Conservation (phyloP, 2,329 filamentous ascomycete species). For the Sphaceloma murrayae region DNA sequence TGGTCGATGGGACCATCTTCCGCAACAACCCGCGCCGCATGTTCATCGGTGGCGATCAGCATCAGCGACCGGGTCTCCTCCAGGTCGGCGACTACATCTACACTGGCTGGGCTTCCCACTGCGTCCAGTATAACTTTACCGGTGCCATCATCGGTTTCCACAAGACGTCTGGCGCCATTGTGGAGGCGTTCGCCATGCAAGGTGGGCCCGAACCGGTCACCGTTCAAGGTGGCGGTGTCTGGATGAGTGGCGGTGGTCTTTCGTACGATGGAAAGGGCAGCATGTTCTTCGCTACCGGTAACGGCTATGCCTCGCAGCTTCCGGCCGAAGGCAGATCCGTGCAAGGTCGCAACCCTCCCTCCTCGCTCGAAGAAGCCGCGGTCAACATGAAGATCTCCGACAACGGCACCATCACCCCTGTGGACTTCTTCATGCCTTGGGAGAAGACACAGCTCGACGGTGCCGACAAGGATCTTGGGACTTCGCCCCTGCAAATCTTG, state of each 20-base stretch:
- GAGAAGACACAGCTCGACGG: conserved; percentile 43
- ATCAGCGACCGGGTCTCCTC: conserved; percentile 40
- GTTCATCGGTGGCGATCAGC: conserved; percentile 42
- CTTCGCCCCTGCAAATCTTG: conserved; percentile 37
- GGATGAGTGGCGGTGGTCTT: conserved; percentile 43
- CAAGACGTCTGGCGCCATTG: conserved; percentile 36
- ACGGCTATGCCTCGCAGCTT: conserved; percentile 42
- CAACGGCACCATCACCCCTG: conserved; percentile 36
- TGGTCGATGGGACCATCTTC: conserved; percentile 36
- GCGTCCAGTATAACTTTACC: conserved; percentile 44
- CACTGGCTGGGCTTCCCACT: conserved; percentile 43
- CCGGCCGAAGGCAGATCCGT: conserved; percentile 31
- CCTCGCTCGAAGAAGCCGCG: conserved; percentile 41
- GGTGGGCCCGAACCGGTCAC: conserved; percentile 34
- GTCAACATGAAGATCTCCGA: conserved; percentile 40
- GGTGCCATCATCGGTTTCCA: conserved; percentile 43
- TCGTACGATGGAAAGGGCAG: conserved; percentile 39
- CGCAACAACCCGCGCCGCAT: conserved; percentile 39
- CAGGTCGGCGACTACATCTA: conserved; percentile 41
- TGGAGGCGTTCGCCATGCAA: conserved; percentile 38
- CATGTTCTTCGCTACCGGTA: conserved; percentile 42
- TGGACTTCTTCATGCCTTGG: conserved; percentile 45
- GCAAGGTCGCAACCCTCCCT: conserved; percentile 37
- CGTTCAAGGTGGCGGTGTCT: conserved; percentile 37
- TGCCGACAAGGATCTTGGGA: conserved; percentile 42